Base-by-base conservation (phyloP, 2,329 filamentous ascomycete genomes). In the Diplodia intermedia region DNA sequence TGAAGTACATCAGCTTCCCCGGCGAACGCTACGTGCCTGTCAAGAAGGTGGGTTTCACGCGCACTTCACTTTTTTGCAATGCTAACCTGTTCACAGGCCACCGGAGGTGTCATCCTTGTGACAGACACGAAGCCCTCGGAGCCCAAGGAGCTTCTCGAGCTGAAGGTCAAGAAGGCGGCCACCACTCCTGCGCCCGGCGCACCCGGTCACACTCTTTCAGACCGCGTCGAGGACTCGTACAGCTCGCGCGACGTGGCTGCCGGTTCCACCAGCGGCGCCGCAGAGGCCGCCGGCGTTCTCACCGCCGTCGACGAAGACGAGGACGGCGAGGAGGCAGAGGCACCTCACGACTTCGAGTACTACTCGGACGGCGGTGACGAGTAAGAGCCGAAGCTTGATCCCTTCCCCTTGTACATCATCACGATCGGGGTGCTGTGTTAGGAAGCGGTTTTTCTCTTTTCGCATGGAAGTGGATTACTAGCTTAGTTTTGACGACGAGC, bases 1-100 rank as follows among this genome's bases (percentile, higher is more conserved):
- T 98, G 76, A 97, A 97, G 84, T 97, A 94, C 79, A 92, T 99
- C 76, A 97, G 89, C 79, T 97, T 99, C 85, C 89, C 92, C 60
- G 88, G 92, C 71, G 91, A 92, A 55, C 90, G 96, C 73, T 99
- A 97, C 81, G 92, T 91, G 85, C 94, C 95, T 43, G 94, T 98
- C 71, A 92, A 92, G 83, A 90, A 97, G 88, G 92, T 94, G 82
- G 49, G 20, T 38, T 5, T 2, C 36, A 29, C 15, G 4, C 2
- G 2, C 31, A 31, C 18, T 23, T 56, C 38, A 54, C n/a, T 3
- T 6, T 2, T 61, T 1, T 23, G 7, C 20, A n/a, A 29, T 20
- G 43, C 83, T 87, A 80, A 88, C 76, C 65, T 47, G 12, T 33
- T 8, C 31, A 33, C 74, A 97, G 91, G 92, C 94, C 70, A 98